Evolutionary conservation across 2,329 filamentous ascomycete species (phyloP), one percentile per base, ranked within the genome.

Genomic region (Penicillium sp.): DNA sequence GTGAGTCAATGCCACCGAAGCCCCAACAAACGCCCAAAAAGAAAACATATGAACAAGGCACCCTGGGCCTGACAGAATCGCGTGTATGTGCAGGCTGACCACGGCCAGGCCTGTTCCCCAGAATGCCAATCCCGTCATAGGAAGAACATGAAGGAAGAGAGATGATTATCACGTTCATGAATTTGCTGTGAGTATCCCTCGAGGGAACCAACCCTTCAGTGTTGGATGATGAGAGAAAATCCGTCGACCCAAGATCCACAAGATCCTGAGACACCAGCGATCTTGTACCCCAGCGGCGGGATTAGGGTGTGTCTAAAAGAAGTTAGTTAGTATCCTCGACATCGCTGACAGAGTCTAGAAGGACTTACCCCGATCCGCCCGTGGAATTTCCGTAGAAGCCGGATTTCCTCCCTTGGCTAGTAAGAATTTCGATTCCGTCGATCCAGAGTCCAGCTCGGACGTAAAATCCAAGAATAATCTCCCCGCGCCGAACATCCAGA

Each of bases 371-470:
- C 67, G 88, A 88, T 58, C 92, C 92, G 49, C 91, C 91, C 59
- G 80, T 78, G 9, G 86, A 74, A 62, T 96, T 94, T 52, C 94
- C 94, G 78, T 87, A 97, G 54, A 95, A 76, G 48, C 87, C 84
- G 27, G 93, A 97, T 69, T 87, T 89, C 63, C 92, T 84, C n/a
- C 92, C 92, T 54, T 90, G 76, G 64, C 87, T 97, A 1, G 94
- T 97, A 71, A 97, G 76, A 57, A 97, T 87, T 69, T 96, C 91
- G 46, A 97, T 82, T 10, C 87, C 93, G 69, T 97, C 91, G 59
- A 97, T 87, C 69, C 89, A 94, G 53, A 84, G 78, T 18, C 90
- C 91, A 43, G 88, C 86, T 59, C 91, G 82, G 45, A 97, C 78
- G 62, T 88, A 83, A 69, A 99, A 97, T 7, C 94, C 94, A 53